Conservation (phyloP, 306 rosid species). For the Vigna angularis region DNA sequence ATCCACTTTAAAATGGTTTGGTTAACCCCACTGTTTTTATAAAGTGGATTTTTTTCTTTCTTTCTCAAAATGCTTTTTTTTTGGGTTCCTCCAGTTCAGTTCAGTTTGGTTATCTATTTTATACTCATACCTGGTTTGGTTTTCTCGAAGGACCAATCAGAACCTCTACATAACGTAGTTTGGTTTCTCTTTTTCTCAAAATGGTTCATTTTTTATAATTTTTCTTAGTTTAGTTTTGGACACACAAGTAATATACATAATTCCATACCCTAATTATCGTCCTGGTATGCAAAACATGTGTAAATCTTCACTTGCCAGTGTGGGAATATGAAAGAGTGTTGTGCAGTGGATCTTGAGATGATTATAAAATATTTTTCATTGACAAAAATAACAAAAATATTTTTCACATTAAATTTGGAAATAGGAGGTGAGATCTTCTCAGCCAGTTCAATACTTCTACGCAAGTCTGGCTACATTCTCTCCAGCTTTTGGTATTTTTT, state of each 20-base stretch:
- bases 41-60: too few relatives aligned
- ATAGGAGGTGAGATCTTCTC: not conserved
- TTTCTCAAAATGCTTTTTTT: too few relatives aligned
- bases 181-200: too few relatives aligned
- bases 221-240: too few relatives aligned
- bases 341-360: conserved; percentile 20
- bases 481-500: conserved; percentile 3
- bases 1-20: not conserved
- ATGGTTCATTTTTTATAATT: too few relatives aligned
- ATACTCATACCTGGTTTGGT: too few relatives aligned
- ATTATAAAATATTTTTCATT: conserved; percentile 20
- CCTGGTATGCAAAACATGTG: not conserved
- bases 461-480: conserved; percentile 24
- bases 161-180: too few relatives aligned
- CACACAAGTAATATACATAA: not conserved
- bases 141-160: too few relatives aligned
- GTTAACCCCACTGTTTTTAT: too few relatives aligned
- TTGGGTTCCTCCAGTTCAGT: too few relatives aligned
- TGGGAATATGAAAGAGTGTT: not conserved
- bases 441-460: conserved; percentile 28
- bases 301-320: not conserved
- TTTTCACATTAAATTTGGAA: conserved; percentile 10
- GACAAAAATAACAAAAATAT: not conserved
- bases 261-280: not conserved
- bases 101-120: too few relatives aligned